Evolutionary conservation across 2,329 filamentous ascomycete genomes (phyloP), one percentile per base, ranked within the genome.

Genomic region (Aspergillus pseudoterreus): DNA sequence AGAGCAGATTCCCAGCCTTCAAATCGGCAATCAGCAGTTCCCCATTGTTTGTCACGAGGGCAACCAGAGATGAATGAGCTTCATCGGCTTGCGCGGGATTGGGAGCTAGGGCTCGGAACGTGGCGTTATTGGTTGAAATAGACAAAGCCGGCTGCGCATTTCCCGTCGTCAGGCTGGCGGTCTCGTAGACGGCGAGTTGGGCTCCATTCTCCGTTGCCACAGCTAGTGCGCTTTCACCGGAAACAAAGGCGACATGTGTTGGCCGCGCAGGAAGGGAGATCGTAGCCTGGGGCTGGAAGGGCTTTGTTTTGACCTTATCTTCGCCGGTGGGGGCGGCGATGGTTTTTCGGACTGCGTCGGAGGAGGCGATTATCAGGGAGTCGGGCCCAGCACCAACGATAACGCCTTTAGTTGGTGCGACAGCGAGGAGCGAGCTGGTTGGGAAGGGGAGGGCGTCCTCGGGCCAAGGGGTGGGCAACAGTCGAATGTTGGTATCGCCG

Each of bases 371-470:
- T 53, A 89, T 78, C 42, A 99, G 79, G 45, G 81, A 80, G 63
- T 95, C 86, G 35, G 92, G 92, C 14, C 90, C 88, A 46, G 89
- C 94, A 45, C 92, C 94, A 27, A 92, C 92, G 49, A 96, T 78
- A 19, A 99, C 79, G 38, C 90, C 90, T 70, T 84, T 86, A 54
- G 79, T 82, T 30, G 90, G 86, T 49, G 92, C 91, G 59, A 97
- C 82, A 66, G 87, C 88, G 55, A 99, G 78, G 35, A 99, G 85
- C 2, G 90, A 95, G 11, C 90, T 84, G 42, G 87, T 90, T 4
- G 88, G 78, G 2, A 87, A 78, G 30, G 94, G 92, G 21, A 88
- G 78, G 35, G 82, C 76, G 59, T 85, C 77, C 54, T 71, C 63
- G 38, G 87, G 82, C 92, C 92, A 97, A 67, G 86, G 78, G 17